Evolutionary conservation across 73 alveolate genomes (phyloP), one percentile per base, ranked within the genome.

Genomic region (Breviolum minutum): DNA sequence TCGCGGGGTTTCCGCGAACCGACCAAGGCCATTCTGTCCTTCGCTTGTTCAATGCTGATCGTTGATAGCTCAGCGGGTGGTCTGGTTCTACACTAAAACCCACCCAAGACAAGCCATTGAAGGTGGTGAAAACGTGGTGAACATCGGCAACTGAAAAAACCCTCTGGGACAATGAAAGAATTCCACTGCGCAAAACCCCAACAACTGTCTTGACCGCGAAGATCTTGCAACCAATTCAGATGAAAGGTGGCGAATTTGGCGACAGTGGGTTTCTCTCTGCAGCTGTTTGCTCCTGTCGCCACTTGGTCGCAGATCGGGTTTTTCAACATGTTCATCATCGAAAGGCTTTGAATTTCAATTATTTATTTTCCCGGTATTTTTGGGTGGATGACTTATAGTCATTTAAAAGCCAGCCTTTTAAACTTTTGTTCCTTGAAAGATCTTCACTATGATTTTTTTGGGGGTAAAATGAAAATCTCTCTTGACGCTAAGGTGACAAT

Each of bases 181-280:
- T 3, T 3, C 54, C 0, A 40, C 77, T 66, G 54, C 54, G 3
- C 77, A 68, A 68, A 68, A 17, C 1, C n/a, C n/a, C n/a, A 68
- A 14, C 77, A 6, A 68, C 24, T 2, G 17, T 68, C 54, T 13
- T 10, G 2, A 27, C 54, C 0, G 84, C 84, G 70, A 48, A 10
- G 62, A 10, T 63, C 63, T 69, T 54, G 61, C n/a, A n/a, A n/a
- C n/a, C n/a, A n/a, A n/a, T n/a, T n/a, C n/a, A n/a, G 94, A 0
- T 22, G 29, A 17, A 40, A 89, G 96, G 96, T 89, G n/a, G 96
- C 96, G 26, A 89, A 89, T 70, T 40, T 89, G 96, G 96, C 96
- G 24, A 89, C 96, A 22, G 85, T 89, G 70, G 96, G 96, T 32
- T 89, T 89, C 96, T 69, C 85, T 14, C 68, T 89, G 73, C 48